phyloP scores from a whole-genome alignment of 345 rosid species.

The Linum trigynum region DNA sequence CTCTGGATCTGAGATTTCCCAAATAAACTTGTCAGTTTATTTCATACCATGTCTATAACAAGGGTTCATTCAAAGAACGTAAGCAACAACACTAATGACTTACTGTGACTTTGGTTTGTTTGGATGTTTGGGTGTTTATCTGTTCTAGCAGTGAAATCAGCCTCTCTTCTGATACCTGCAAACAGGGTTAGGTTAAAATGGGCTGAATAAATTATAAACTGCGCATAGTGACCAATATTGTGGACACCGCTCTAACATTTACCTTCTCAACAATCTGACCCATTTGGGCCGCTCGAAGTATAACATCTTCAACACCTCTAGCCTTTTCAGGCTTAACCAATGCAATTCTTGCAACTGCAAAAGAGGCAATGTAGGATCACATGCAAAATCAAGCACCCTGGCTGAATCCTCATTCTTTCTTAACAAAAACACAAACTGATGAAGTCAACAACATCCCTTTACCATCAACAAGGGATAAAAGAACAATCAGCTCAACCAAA shows the following conservation, averaged over 20 bases:
- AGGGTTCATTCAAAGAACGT: neutral
- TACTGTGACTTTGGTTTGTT: conserved; percentile 93
- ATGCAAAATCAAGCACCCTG: neutral
- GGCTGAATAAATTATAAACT: neutral
- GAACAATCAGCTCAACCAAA: no score
- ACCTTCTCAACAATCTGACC: conserved; percentile 96
- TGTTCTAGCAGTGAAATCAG: conserved; percentile 86
- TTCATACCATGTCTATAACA: neutral
- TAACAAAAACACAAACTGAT: neutral
- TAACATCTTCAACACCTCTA: conserved; percentile 83
- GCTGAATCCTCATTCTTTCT: neutral
- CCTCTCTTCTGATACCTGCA: conserved; percentile 82
- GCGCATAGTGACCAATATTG: conserved; percentile 2
- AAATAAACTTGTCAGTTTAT: neutral
- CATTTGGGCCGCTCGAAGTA: conserved; percentile 80
- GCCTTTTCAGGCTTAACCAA: conserved; percentile 99
- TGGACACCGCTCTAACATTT: neutral
- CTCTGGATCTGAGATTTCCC: conserved; percentile 65
- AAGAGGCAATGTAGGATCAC: neutral
- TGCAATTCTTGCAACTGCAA: conserved; percentile 81
- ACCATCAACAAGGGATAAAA: no score
- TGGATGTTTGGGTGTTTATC: conserved; percentile 79
- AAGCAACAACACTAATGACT: conserved; percentile 8
- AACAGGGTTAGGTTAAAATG: neutral
- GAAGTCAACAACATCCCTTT: neutral